Evolutionary conservation across 768 basidiomycete genomes (phyloP), one percentile per base, ranked within the genome.

Genomic region (Tricholoma bakamatsutake): DNA sequence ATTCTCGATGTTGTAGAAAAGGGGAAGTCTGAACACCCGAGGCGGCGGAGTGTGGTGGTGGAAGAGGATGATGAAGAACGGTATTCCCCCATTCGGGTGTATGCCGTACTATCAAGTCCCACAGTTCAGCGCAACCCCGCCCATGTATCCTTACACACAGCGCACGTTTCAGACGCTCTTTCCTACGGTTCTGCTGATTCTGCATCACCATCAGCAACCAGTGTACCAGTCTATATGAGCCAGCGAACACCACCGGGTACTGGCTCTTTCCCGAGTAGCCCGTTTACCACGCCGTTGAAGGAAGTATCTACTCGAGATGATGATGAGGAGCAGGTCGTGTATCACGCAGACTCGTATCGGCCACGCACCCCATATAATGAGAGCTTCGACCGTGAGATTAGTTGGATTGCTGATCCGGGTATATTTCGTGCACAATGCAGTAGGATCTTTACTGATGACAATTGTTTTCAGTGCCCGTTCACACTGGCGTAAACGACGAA

Each of bases 351-450:
- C 61, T 79, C 76, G 12, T 71, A 75, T 57, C 72, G 76, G 57
- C 66, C 72, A 34, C 77, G 78, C 37, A 78, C 78, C 12, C 76
- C 78, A n/a, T 80, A 78, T 52, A 64, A 68, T 34, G 76, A 79
- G 50, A 74, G 71, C 49, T 75, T 69, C 30, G 80, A 83, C 30
- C 76, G 85, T 59, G 79, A 84, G 61, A 82, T 84, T 45, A 92
- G 89, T 63, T 92, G 89, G 89, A 74, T 88, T 35, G 88, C 86
- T 40, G 81, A 84, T 47, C 85, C 80, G 66, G 83, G 89, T 88
- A 62, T 61, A 81, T 73, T 42, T 40, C 42, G 40, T 39, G 27
- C n/a, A 47, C 10, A 52, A 51, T 57, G 45, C 10, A 33, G 21
- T 58, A n/a, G 45, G 49, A 52, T 50, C 56, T 37, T 33, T 52